Percentiles rank a stretch among this genome's conserved stretches.
Evolutionary conservation across 441 rosid genomes (phyloP).

Genomic region (Breynia disticha): DNA sequence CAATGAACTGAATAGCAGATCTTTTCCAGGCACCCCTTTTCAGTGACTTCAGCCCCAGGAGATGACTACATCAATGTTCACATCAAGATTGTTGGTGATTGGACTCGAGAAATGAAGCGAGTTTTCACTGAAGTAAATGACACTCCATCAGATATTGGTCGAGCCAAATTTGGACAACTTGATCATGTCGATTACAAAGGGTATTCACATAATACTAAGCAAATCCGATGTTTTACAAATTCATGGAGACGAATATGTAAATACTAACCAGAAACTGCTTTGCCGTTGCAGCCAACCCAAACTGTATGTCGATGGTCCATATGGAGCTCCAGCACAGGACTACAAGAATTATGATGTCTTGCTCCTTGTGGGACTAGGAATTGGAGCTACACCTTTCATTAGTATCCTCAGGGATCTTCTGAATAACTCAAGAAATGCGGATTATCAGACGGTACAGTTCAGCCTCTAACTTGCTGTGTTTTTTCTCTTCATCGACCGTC

Average conservation of each 20-base stretch:
- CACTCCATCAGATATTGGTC: too few species aligned
- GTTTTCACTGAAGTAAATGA: constrained; percentile 50
- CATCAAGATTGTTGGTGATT: constrained; percentile 77
- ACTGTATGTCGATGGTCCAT: constrained; percentile 71
- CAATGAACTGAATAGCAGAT: too few species aligned
- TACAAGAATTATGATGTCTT: constrained; percentile 62
- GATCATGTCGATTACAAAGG: too few species aligned
- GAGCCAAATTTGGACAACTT: neutral
- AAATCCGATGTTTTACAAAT: too few species aligned
- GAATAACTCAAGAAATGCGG: constrained; percentile 57
- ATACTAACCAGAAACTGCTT: neutral
- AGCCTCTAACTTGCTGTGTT: neutral
- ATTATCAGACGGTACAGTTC: constrained; percentile 51
- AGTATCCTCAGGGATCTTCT: constrained; percentile 71
- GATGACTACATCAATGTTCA: constrained; percentile 77
- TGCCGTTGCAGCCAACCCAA: constrained; percentile 50
- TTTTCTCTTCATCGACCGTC: neutral
- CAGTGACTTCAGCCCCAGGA: constrained; percentile 75
- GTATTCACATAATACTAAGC: too few species aligned
- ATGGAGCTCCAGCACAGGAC: constrained; percentile 83
- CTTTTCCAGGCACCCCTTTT: constrained; percentile 69
- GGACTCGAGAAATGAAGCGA: constrained; percentile 75
- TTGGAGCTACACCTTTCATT: constrained; percentile 81
- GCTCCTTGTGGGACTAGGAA: constrained; percentile 73
- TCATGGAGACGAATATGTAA: too few species aligned